Evolutionary conservation across 2,329 filamentous ascomycete species (phyloP).

Genomic region (Pezicula neosporulosa): DNA sequence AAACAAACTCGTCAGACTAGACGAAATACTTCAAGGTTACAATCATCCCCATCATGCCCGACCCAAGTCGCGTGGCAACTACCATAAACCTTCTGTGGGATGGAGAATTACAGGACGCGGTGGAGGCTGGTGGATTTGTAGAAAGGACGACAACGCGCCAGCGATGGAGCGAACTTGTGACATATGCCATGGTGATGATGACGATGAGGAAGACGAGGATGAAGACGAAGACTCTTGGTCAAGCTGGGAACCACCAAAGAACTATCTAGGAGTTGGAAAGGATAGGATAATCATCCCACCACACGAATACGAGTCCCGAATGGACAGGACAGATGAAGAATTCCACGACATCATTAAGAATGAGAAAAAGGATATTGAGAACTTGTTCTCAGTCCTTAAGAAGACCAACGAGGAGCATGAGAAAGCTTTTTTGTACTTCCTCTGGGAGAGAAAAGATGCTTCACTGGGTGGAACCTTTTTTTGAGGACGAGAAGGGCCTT

Average conservation of each 20-base stretch:
- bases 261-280: neutral
- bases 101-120: slow-evolving; percentile 17
- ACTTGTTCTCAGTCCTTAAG: no score
- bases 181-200: slow-evolving; percentile 7
- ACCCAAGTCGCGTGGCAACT: slow-evolving; percentile 18
- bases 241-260: neutral
- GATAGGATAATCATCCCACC: neutral
- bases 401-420: no score
- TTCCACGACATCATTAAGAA: no score
- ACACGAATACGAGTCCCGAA: no score
- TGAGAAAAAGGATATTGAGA: no score
- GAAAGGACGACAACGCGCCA: slow-evolving; percentile 10
- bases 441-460: no score
- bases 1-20: slow-evolving; percentile 11
- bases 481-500: no score
- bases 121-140: slow-evolving; percentile 26
- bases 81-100: slow-evolving; percentile 14
- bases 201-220: neutral
- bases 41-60: slow-evolving; percentile 1
- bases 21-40: slow-evolving; percentile 12
- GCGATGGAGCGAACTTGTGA: slow-evolving; percentile 14
- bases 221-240: neutral
- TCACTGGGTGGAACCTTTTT: no score
- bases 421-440: no score
- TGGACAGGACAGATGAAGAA: no score